Base-by-base conservation (phyloP, 176 grass and related monocot species). In the Oryza meridionalis region DNA sequence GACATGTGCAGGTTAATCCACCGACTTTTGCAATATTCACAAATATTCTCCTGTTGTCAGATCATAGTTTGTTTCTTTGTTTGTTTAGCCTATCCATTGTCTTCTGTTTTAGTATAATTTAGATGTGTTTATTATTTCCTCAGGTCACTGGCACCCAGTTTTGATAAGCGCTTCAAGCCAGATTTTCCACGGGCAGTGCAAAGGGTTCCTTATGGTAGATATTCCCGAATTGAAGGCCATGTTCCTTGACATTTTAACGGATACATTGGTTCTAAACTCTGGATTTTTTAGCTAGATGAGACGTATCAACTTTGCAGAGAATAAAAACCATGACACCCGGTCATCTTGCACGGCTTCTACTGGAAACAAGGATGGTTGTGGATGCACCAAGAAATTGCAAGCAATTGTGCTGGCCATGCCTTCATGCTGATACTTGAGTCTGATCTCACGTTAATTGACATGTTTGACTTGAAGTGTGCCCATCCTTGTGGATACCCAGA, bases 121-220 rank as follows among this genome's bases (percentile, higher is more conserved):
- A 24, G 68, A 66, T 82, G 11, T 44, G 11, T 33, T 19, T 53
- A 46, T 61, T 73, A 15, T 84, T 81, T 72, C 11, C 13, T 9
- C 79, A 86, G 90, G 61, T 87, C 84, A 77, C 27, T 89, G 49
- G 71, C 67, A 12, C 76, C 61, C 8, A 82, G 76, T 90, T 77
- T 77, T 87, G 77, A 47, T 44, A 92, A 92, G 81, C 91, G 87
- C 42, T 90, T 90, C 58, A 90, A 90, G 77, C 67, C 73, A 71
- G 87, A 92, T 69, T 92, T 78, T 81, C 19, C 72, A 24, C 86
- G 61, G 61, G 25, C 24, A 37, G 3, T 86, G 25, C 81, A 92
- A 67, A 87, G 91, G 51, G 78, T 86, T 84, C 81, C 84, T 38
- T 90, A 83, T 75, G 84, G 87, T 73, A 81, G 84, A 84, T 89